phyloP scores from a whole-genome alignment of 306 rosid genomes.

The Senna tora region DNA sequence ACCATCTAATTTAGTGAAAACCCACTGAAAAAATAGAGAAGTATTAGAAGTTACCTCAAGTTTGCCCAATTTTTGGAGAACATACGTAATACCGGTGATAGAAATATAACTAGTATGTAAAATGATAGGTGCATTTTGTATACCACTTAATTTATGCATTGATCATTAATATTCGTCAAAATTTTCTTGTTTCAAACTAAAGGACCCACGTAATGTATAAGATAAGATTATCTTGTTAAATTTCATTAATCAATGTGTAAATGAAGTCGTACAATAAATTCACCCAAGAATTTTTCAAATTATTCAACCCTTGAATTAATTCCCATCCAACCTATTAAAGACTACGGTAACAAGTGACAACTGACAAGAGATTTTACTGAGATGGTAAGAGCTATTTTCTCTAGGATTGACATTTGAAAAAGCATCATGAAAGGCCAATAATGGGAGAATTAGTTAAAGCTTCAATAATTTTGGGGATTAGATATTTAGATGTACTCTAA shows the following conservation, averaged over 20 bases:
- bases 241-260: too few species aligned
- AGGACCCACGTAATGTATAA: too few species aligned
- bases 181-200: too few species aligned
- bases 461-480: background rate
- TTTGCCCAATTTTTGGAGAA: background rate
- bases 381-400: background rate
- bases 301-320: conserved; percentile 11
- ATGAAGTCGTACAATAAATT: too few species aligned
- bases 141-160: too few species aligned
- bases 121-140: too few species aligned
- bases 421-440: background rate
- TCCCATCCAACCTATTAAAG: background rate
- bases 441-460: background rate
- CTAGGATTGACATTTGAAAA: background rate
- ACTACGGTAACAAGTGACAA: background rate
- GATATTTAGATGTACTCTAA: background rate
- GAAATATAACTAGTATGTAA: background rate
- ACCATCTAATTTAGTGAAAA: too few species aligned
- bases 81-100: background rate
- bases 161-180: too few species aligned
- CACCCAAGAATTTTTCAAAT: too few species aligned
- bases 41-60: background rate
- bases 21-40: too few species aligned
- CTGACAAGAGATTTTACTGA: too few species aligned
- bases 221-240: too few species aligned